phyloP scores from a whole-genome alignment of 108 stramenopile species.

The Cyclotella baltica region DNA sequence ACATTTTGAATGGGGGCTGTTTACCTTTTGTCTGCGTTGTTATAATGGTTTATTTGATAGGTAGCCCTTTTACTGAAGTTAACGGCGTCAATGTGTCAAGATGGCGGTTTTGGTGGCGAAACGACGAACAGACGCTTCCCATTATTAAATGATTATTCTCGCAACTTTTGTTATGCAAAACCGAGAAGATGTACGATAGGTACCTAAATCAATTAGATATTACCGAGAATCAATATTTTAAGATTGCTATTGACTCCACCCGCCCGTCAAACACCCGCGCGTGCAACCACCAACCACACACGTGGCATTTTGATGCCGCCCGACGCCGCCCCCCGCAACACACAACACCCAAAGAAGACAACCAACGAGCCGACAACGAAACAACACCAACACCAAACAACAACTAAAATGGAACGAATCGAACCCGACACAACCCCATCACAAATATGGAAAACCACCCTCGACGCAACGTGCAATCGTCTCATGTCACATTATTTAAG shows the following conservation, averaged over 20 bases:
- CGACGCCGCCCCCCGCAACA: no score
- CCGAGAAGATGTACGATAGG: no score
- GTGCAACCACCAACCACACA: no score
- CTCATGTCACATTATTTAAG: conserved; percentile 84
- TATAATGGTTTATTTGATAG: no score
- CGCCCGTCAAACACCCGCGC: no score
- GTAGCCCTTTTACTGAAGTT: not conserved
- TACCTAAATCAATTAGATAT: not conserved
- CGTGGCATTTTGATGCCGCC: no score
- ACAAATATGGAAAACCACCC: conserved; percentile 75
- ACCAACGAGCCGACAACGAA: not conserved
- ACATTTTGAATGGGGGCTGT: not conserved
- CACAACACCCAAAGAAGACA: no score
- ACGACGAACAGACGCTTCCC: not conserved
- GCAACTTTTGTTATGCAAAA: not conserved
- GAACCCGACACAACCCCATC: conserved; percentile 79
- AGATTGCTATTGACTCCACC: no score
- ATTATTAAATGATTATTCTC: not conserved
- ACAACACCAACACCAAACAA: not conserved
- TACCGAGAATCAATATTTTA: no score
- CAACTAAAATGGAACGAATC: conserved; percentile 66
- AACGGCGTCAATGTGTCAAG: not conserved
- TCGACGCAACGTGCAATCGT: conserved; percentile 88
- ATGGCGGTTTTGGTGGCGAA: no score
- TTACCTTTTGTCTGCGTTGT: not conserved